phyloP scores from a whole-genome alignment of 73 alveolate species.

The Tetrahymena elliotti region DNA sequence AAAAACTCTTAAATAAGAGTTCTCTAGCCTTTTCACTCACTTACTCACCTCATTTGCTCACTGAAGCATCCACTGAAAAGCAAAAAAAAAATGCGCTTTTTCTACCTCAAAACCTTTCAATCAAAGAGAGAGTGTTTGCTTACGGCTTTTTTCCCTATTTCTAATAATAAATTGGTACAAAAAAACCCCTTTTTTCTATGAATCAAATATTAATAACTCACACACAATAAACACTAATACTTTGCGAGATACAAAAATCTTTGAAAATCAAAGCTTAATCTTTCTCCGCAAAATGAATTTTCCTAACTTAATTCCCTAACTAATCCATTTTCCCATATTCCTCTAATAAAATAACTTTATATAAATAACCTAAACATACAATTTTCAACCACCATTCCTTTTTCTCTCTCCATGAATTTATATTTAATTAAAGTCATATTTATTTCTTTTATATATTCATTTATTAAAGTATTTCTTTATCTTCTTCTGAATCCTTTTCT shows the following conservation, averaged over 20 bases:
- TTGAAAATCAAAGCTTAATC: not conserved
- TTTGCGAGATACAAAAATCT: not conserved
- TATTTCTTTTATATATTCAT: not conserved
- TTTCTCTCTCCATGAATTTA: not conserved
- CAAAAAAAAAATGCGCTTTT: not conserved
- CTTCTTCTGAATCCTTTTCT: not conserved
- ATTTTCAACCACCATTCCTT: not conserved
- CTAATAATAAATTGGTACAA: too few species aligned
- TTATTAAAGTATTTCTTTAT: not conserved
- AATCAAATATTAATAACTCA: not conserved
- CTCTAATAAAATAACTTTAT: not conserved
- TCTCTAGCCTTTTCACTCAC: too few species aligned
- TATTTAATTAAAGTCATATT: too few species aligned
- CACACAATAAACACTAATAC: too few species aligned
- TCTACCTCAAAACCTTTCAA: not conserved
- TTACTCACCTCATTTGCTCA: too few species aligned
- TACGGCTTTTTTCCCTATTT: not conserved
- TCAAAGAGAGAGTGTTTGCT: not conserved
- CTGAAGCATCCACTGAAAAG: not conserved
- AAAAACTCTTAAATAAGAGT: too few species aligned
- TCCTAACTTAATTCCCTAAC: not conserved
- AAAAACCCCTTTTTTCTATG: not conserved
- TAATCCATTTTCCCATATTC: not conserved
- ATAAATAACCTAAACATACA: not conserved
- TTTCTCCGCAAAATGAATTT: not conserved